Conservation (phyloP, 83 land plant species). For the Diphasiastrum complanatum region DNA sequence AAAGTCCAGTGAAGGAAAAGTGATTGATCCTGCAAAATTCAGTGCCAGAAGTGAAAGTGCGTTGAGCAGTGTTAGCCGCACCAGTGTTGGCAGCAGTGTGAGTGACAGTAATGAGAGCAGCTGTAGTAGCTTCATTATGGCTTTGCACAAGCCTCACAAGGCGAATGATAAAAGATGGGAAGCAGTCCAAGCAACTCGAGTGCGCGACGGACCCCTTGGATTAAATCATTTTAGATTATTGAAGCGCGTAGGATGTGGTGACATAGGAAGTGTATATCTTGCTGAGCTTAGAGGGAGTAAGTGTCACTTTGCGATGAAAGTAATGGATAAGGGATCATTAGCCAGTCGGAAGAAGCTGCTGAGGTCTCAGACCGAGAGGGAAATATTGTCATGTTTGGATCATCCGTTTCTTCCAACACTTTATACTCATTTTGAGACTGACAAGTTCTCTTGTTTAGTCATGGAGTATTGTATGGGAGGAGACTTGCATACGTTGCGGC, state of each 20-base stretch:
- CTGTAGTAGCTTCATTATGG: constrained; percentile 70
- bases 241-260: constrained; percentile 80
- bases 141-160: constrained; percentile 82
- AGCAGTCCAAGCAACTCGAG: constrained; percentile 61
- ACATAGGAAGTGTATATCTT: constrained; percentile 82
- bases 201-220: constrained; percentile 70
- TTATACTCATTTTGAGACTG: constrained; percentile 75
- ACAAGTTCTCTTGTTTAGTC: constrained; percentile 67
- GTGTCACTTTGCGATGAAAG: constrained; percentile 90
- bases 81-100: constrained; percentile 74
- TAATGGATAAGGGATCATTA: constrained; percentile 84
- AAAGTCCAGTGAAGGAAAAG: constrained; percentile 41
- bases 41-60: constrained; percentile 46
- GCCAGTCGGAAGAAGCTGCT: constrained; percentile 74
- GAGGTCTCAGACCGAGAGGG: constrained; percentile 81
- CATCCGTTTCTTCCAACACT: constrained; percentile 90
- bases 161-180: constrained; percentile 92
- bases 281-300: constrained; percentile 67
- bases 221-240: constrained; percentile 76
- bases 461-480: constrained; percentile 88
- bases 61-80: constrained; percentile 72
- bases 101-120: constrained; percentile 70
- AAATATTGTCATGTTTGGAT: constrained; percentile 72
- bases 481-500: constrained; percentile 70
- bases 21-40: constrained; percentile 24